A percentile compares a stretch with the other conserved stretches of the same genome.
Conservation (phyloP, 345 rosid species). For the Euphorbia pulcherrima region DNA sequence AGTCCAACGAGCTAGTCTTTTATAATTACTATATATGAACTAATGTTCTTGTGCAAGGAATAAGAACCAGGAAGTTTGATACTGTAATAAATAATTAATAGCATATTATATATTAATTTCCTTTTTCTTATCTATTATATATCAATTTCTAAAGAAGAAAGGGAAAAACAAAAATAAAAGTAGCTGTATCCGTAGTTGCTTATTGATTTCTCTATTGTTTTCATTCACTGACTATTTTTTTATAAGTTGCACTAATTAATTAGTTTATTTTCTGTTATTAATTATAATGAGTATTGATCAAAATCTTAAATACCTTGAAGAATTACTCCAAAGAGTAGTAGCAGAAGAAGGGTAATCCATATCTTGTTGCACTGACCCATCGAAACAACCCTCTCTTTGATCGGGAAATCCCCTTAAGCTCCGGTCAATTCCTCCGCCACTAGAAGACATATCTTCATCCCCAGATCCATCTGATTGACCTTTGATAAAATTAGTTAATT, state of each 20-base stretch:
- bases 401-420: conserved; percentile 31
- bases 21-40: not conserved
- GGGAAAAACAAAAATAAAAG: too few species aligned
- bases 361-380: conserved; percentile 44
- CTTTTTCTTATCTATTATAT: too few species aligned
- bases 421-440: conserved; percentile 36
- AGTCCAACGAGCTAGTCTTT: conserved; percentile 1
- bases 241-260: conserved; percentile 11
- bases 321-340: conserved; percentile 62
- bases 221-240: conserved; percentile 12
- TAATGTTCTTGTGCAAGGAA: conserved; percentile 20
- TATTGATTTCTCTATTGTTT: conserved; percentile 21
- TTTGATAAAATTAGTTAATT: conserved; percentile 15
- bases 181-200: not conserved
- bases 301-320: conserved; percentile 67
- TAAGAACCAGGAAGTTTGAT: conserved; percentile 12
- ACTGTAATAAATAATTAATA: too few species aligned
- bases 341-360: conserved; percentile 41
- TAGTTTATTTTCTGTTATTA: conserved; percentile 13
- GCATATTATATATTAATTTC: too few species aligned
- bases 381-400: conserved; percentile 43
- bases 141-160: conserved; percentile 6
- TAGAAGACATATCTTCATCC: conserved; percentile 57
- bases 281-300: too few species aligned
- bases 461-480: conserved; percentile 72